A percentile compares a stretch with the other conserved stretches of the same genome.
Evolutionary conservation across 2,329 filamentous ascomycete species (phyloP).

Genomic region (Fusarium paranaense): DNA sequence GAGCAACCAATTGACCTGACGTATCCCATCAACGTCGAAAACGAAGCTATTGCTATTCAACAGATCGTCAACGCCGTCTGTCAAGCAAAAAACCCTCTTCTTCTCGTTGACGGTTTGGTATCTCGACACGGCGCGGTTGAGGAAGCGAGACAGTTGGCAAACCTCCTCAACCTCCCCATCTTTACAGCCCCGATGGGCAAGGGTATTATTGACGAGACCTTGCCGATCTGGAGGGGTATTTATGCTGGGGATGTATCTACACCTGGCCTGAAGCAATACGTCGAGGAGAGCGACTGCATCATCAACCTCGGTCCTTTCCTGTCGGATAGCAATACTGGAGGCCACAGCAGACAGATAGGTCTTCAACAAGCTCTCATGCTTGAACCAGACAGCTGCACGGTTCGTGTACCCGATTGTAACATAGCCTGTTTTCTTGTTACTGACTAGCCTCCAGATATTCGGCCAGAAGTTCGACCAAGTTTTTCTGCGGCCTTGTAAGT

Average conservation of each 20-base stretch:
- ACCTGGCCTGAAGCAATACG: background rate
- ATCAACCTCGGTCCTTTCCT: background rate
- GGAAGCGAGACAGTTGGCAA: background rate
- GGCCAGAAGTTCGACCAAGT: background rate
- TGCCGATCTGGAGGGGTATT: background rate
- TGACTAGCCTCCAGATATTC: background rate
- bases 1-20: background rate
- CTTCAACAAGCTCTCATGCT: background rate
- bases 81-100: background rate
- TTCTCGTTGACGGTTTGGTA: background rate
- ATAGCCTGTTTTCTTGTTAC: accelerated
- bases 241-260: background rate
- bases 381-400: background rate
- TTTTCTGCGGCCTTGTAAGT: background rate
- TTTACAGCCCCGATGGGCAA: background rate
- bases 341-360: background rate
- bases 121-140: background rate
- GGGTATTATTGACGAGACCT: background rate
- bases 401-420: background rate
- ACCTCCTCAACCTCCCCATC: background rate
- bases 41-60: background rate
- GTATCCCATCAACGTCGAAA: background rate
- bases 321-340: background rate
- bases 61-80: background rate
- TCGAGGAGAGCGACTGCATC: background rate